Percentiles rank a stretch among this genome's conserved stretches.
These are phyloP conservation scores for Hymenoscyphus occultus DNA, from an alignment of 2,329 filamentous ascomycete genomes.

Conservation along the genomic window DNA sequence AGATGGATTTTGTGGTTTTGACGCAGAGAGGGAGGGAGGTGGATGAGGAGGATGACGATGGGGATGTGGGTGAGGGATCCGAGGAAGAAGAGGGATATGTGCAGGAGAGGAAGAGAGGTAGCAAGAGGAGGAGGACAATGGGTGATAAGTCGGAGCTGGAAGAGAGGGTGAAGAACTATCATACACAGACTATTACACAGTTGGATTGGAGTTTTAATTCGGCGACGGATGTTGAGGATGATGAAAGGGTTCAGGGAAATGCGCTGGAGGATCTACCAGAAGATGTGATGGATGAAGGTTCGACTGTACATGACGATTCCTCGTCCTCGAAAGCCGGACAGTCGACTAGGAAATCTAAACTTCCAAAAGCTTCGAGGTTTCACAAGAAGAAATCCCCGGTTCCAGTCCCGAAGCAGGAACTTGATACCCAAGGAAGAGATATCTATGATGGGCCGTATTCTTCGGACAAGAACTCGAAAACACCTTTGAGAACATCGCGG, in stretches of 20 bases:
- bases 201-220: conserved; percentile 28
- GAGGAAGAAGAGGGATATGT: conserved; percentile 21
- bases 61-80: conserved; percentile 14
- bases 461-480: conserved; percentile 3
- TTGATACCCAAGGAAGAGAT: conserved; percentile 2
- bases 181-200: conserved; percentile 35
- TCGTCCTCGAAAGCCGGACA: neutral
- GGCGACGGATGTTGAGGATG: conserved; percentile 12
- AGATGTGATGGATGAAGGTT: conserved; percentile 8
- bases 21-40: conserved; percentile 10
- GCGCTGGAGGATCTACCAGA: conserved; percentile 8
- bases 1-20: conserved; percentile 30
- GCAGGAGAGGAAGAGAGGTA: conserved; percentile 20
- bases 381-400: conserved; percentile 3
- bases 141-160: conserved; percentile 19
- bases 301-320: conserved; percentile 5
- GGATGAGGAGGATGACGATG: conserved; percentile 11
- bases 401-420: neutral
- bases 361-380: neutral
- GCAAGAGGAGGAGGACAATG: conserved; percentile 28
- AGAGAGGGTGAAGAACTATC: conserved; percentile 18
- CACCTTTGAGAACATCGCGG: neutral
- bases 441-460: conserved; percentile 5
- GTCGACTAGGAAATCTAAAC: neutral
- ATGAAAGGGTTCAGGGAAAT: neutral